phyloP scores from a whole-genome alignment of 805 yeast genomes.

The Kluyveromyces siamensis region DNA sequence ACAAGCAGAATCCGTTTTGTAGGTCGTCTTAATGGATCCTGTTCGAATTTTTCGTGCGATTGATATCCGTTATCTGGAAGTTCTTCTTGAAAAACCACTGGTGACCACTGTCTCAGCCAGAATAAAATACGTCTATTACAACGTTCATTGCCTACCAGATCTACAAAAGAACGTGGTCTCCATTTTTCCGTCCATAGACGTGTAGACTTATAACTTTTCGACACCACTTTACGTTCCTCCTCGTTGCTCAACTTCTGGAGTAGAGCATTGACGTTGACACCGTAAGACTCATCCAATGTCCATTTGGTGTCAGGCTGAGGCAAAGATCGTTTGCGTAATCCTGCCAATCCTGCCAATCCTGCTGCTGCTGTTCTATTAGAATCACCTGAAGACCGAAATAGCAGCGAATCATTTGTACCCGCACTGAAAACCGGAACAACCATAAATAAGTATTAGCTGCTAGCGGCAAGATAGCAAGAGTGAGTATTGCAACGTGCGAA shows the following conservation, averaged over 20 bases:
- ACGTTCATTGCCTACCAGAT: slow-evolving; percentile 60
- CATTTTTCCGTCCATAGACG: slow-evolving; percentile 54
- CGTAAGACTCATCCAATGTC: slow-evolving; percentile 28
- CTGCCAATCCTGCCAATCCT: neutral
- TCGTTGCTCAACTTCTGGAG: slow-evolving; percentile 26
- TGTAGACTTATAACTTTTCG: slow-evolving; percentile 1
- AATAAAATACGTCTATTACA: slow-evolving; percentile 48
- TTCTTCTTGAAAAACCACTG: slow-evolving; percentile 43
- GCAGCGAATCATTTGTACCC: neutral
- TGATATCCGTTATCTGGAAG: slow-evolving; percentile 16
- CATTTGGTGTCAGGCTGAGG: slow-evolving; percentile 6
- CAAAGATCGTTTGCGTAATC: neutral
- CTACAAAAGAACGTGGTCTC: slow-evolving; percentile 55
- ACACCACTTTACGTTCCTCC: neutral
- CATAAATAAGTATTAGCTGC: neutral
- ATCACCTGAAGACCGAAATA: neutral
- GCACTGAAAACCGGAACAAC: neutral
- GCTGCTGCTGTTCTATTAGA: too few relatives aligned
- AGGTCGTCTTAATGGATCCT: slow-evolving; percentile 53
- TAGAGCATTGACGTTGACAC: slow-evolving; percentile 31
- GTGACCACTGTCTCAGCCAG: slow-evolving; percentile 65
- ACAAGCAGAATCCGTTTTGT: slow-evolving; percentile 56
- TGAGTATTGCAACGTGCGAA: too few relatives aligned
- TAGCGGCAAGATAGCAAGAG: too few relatives aligned
- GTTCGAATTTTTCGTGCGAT: slow-evolving; percentile 5